These are phyloP conservation scores for Diaporthe aspalathi DNA, from an alignment of 2,329 filamentous ascomycete species.

Conservation along the genomic window DNA sequence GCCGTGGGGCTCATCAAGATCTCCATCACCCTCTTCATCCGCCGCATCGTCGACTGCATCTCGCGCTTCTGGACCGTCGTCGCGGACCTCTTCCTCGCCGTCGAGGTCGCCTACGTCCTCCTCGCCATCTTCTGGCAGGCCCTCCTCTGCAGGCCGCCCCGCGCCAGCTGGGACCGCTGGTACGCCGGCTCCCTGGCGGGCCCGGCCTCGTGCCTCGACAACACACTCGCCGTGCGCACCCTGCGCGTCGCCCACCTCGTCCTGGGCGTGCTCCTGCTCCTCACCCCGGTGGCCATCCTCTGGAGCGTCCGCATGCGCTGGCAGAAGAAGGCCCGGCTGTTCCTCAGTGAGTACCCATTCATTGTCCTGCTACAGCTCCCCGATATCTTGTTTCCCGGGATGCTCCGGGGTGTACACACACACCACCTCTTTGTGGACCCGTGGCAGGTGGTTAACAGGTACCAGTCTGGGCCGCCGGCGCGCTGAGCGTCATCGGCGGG, in stretches of 20 bases:
- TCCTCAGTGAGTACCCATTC: too few species aligned
- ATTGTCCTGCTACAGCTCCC: too few species aligned
- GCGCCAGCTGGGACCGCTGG: constrained; percentile 45
- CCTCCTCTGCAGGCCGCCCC: constrained; percentile 46
- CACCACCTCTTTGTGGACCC: too few species aligned
- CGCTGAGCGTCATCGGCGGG: constrained; percentile 47
- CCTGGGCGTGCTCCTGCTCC: constrained; percentile 49
- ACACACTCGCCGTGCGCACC: constrained; percentile 41
- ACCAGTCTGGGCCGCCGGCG: constrained; percentile 50
- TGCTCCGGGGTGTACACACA: too few species aligned
- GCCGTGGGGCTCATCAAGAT: constrained; percentile 51
- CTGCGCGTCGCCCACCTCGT: constrained; percentile 49
- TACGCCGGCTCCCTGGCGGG: constrained; percentile 42
- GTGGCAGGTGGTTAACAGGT: too few species aligned
- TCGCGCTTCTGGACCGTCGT: constrained; percentile 46
- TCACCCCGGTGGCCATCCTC: constrained; percentile 50
- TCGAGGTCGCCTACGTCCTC: constrained; percentile 46
- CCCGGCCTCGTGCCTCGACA: constrained; percentile 42
- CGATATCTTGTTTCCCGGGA: too few species aligned
- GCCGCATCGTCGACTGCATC: constrained; percentile 49
- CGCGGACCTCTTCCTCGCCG: constrained; percentile 48
- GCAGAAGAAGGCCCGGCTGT: constrained; percentile 47
- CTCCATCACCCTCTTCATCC: constrained; percentile 51
- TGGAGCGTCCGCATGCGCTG: constrained; percentile 49
- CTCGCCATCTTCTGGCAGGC: constrained; percentile 47